Base-by-base conservation (phyloP, 768 basidiomycete species). In the Leucosporidium scottii region DNA sequence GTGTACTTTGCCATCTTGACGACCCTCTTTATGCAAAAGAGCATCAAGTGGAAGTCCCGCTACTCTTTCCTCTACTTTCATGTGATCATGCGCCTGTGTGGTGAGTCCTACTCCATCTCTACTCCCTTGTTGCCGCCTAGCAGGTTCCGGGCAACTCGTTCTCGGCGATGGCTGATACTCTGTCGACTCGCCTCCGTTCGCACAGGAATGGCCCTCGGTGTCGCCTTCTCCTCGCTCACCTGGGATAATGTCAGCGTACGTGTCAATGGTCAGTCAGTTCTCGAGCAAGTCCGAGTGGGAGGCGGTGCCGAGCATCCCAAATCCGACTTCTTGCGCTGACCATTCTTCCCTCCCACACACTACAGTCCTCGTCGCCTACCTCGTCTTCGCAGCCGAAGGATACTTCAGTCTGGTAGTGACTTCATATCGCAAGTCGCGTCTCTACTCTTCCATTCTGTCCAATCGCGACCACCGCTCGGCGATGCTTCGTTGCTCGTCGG, bases 371-470 rank as follows among this genome's bases (percentile, higher is more conserved):
- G 60, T 74, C 67, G 73, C 73, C 53, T 74, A 69, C 61, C 64
- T 74, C 60, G 68, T 74, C 55, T 59, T 74, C 20, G 65, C 64
- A 0, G 73, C 73, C 2, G 73, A 74, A 36, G 73, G 73, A 25
- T 74, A 71, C 61, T 74, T 74, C 48, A 64, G 67, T 50, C 62
- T 74, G 3, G 70, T 74, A 10, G 65, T 74, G 20, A 71, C 70
- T 39, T 49, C 67, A 23, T 71, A 64, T 28, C 67, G 73, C 31
- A 31, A 30, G 61, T 36, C 1, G 39, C 39, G 15, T 10, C 39
- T 2, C 15, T n/a, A n/a, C n/a, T n/a, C n/a, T n/a, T n/a, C n/a
- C n/a, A n/a, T 34, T 34, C 34, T 34, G 34, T 34, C 34, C 34
- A 34, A 34, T 34, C 34, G 34, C 34, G 34, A 34, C 5, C 34